A percentile compares a stretch with the other conserved stretches of the same genome.
phyloP scores from a whole-genome alignment of 2,329 filamentous ascomycete genomes.

The Fusarium globosum region DNA sequence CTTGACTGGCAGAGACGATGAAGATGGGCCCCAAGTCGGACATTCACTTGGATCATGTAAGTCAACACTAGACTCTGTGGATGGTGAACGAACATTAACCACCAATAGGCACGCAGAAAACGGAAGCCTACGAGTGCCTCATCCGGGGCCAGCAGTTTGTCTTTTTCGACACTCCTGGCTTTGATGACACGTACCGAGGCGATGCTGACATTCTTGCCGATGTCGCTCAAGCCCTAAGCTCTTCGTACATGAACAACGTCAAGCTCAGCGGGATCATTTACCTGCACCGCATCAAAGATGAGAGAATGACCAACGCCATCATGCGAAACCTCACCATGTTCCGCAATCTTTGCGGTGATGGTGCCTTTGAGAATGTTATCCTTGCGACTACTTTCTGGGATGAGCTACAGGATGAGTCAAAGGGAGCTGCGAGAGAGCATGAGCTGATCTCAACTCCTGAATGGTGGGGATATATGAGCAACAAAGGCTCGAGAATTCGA shows the following conservation, averaged over 20 bases:
- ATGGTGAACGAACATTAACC: neutral
- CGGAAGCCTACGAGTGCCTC: neutral
- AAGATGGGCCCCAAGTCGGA: neutral
- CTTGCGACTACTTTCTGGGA: slow-evolving; percentile 15
- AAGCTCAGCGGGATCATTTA: slow-evolving; percentile 12
- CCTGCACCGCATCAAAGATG: slow-evolving; percentile 6
- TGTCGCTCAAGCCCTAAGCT: slow-evolving; percentile 1
- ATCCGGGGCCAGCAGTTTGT: neutral
- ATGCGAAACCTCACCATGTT: slow-evolving; percentile 1
- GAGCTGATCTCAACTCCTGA: neutral
- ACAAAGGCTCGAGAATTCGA: neutral
- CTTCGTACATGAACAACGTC: neutral
- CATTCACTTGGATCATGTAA: neutral
- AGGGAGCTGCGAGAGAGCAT: neutral
- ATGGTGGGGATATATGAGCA: slow-evolving; percentile 10
- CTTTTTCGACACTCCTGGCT: slow-evolving; percentile 23
- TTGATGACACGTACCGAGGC: slow-evolving; percentile 22
- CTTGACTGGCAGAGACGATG: neutral
- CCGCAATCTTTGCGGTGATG: neutral
- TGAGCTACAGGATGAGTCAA: neutral
- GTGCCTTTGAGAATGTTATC: neutral
- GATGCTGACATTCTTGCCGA: slow-evolving; percentile 12
- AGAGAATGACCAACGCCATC: neutral
- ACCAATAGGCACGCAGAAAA: neutral
- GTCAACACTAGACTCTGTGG: accelerated